A percentile compares a stretch with the other conserved stretches of the same genome.
These are phyloP conservation scores for Flaveria sonorensis DNA, from an alignment of 129 eudicot genomes.

Conservation along the genomic window DNA sequence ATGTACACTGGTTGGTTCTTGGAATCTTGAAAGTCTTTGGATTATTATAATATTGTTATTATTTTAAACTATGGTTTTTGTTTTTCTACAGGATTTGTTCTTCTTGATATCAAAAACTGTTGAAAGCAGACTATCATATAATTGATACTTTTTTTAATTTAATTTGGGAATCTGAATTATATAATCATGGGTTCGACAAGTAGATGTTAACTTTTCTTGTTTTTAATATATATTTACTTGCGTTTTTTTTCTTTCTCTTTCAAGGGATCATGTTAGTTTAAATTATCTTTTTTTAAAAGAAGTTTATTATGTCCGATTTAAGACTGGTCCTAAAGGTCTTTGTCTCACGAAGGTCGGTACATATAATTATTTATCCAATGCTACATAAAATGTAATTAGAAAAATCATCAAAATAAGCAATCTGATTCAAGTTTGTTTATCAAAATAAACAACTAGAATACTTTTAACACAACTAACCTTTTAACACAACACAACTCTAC, in stretches of 20 bases:
- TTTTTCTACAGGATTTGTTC: neutral
- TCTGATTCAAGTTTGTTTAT: no score
- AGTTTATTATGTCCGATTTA: neutral
- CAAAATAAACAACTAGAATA: no score
- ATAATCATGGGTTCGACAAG: neutral
- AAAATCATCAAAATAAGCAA: no score
- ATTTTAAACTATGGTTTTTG: neutral
- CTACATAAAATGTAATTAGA: no score
- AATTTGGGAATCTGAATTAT: neutral
- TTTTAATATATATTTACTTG: neutral
- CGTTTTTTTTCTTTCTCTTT: neutral
- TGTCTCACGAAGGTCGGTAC: no score
- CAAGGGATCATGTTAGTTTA: neutral
- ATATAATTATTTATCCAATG: no score
- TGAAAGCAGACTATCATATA: neutral
- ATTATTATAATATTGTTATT: neutral
- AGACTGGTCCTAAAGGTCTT: no score
- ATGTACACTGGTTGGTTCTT: slow-evolving; percentile 31
- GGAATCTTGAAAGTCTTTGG: slow-evolving; percentile 12
- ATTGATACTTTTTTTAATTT: neutral
- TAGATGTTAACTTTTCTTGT: neutral
- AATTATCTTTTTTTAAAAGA: neutral
- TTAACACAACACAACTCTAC: no score
- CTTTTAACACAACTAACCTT: no score
- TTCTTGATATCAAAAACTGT: neutral